A percentile compares a stretch with the other conserved stretches of the same genome.
Evolutionary conservation across 257 asterid species (phyloP).

Genomic region (Solanum corneliomulleri): DNA sequence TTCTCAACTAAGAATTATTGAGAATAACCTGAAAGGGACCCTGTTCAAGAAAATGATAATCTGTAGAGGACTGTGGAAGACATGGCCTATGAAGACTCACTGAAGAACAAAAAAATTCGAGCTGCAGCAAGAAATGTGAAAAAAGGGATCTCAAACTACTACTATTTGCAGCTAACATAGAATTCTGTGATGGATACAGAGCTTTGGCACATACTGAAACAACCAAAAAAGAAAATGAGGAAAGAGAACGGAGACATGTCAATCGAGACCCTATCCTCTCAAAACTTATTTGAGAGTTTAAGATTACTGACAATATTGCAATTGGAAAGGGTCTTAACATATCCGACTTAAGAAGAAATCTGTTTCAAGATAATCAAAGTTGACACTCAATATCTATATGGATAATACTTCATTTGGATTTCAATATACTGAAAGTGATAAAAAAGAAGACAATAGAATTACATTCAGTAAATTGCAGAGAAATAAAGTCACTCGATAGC

Average conservation of each 20-base stretch:
- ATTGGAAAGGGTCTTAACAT: not conserved
- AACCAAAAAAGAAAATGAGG: not conserved
- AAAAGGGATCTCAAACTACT: not conserved
- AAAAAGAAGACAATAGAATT: not conserved
- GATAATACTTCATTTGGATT: not conserved
- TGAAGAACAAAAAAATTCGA: not conserved
- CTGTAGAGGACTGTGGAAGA: not conserved
- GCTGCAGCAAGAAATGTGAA: not conserved
- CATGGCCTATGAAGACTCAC: not conserved
- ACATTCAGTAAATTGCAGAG: not conserved
- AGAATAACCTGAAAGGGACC: not conserved
- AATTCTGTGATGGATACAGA: not conserved
- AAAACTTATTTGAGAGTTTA: not conserved
- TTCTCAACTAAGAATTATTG: not conserved
- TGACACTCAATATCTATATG: not conserved
- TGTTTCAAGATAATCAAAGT: not conserved
- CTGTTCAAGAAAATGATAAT: not conserved
- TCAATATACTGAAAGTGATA: not conserved
- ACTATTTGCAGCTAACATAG: not conserved
- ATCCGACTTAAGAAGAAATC: not conserved
- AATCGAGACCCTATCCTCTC: not conserved
- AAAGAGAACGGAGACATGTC: not conserved
- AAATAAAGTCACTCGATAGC: not conserved
- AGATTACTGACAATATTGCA: not conserved
- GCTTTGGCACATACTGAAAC: not conserved